Conservation (phyloP, 2,329 filamentous ascomycete species). For the Pseudogymnoascus sp. region DNA sequence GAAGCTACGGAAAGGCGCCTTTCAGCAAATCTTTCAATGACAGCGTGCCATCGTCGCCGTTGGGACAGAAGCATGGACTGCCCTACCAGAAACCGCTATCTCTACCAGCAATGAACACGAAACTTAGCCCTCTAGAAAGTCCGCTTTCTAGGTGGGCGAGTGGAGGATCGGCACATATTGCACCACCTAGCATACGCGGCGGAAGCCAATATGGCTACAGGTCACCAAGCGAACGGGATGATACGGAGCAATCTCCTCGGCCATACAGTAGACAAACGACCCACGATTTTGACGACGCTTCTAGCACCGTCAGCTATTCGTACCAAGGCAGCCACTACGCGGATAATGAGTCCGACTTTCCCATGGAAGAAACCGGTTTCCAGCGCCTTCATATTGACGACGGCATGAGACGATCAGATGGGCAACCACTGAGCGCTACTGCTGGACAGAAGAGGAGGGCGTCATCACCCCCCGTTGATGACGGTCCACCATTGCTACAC, state of each 20-base stretch:
- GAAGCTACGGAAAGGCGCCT: slow-evolving; percentile 20
- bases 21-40: slow-evolving; percentile 28
- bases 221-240: slow-evolving; percentile 25
- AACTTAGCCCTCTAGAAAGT: slow-evolving; percentile 24
- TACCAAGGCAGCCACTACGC: slow-evolving; percentile 49
- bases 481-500: slow-evolving; percentile 27
- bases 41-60: slow-evolving; percentile 27
- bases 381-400: slow-evolving; percentile 46
- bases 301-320: slow-evolving; percentile 41
- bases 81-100: slow-evolving; percentile 29
- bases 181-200: slow-evolving; percentile 22
- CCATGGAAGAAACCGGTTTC: slow-evolving; percentile 45
- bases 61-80: slow-evolving; percentile 24
- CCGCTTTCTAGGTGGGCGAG: slow-evolving; percentile 27
- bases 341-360: slow-evolving; percentile 35
- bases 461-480: slow-evolving; percentile 53
- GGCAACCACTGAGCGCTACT: slow-evolving; percentile 26
- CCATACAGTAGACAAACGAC: slow-evolving; percentile 27
- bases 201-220: slow-evolving; percentile 23
- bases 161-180: slow-evolving; percentile 23
- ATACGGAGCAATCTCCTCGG: slow-evolving; percentile 25
- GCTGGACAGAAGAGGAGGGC: slow-evolving; percentile 56
- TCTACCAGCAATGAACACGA: slow-evolving; percentile 25
- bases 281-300: slow-evolving; percentile 38
- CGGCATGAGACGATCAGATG: slow-evolving; percentile 27